A percentile compares a stretch with the other conserved stretches of the same genome.
Evolutionary conservation across 805 yeast species (phyloP).

Genomic region (Starmerella davenportii): DNA sequence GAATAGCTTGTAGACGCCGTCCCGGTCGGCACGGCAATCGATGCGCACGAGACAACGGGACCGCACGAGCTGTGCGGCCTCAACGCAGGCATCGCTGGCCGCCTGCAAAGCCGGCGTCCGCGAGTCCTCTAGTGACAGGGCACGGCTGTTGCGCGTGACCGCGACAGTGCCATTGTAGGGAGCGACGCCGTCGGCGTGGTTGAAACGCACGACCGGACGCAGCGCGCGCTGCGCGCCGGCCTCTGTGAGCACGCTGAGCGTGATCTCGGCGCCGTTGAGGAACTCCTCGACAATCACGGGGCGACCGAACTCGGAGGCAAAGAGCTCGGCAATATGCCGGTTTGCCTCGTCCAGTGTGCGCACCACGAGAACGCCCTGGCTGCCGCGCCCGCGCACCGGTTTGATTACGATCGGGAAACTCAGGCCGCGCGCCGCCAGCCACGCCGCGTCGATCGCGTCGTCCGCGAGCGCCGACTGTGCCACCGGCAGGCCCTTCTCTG

Average conservation of each 20-base stretch:
- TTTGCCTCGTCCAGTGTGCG: not conserved
- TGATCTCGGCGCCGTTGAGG: constrained; percentile 1
- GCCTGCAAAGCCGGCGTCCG: not conserved
- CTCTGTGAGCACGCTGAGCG: not conserved
- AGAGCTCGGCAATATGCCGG: not conserved
- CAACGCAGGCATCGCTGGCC: not conserved
- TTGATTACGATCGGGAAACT: constrained; percentile 1
- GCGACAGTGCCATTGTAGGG: constrained; percentile 3
- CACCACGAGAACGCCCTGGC: constrained; percentile 1
- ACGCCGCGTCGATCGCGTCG: not conserved
- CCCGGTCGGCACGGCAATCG: not conserved
- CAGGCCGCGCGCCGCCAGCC: not conserved
- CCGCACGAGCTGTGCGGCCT: not conserved
- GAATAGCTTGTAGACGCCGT: not conserved
- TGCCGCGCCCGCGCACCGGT: constrained; percentile 4
- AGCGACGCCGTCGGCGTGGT: not conserved
- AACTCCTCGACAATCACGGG: constrained; percentile 1
- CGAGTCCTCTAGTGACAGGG: not conserved
- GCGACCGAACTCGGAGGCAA: constrained; percentile 1
- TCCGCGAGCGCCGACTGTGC: not conserved
- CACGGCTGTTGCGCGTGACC: not conserved
- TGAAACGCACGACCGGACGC: constrained; percentile 1
- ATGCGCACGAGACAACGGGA: not conserved
- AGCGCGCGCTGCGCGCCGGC: not conserved
- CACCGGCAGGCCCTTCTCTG: not conserved